Conservation (phyloP, 495 filamentous ascomycete species). For the Talaromyces wortmannii region DNA sequence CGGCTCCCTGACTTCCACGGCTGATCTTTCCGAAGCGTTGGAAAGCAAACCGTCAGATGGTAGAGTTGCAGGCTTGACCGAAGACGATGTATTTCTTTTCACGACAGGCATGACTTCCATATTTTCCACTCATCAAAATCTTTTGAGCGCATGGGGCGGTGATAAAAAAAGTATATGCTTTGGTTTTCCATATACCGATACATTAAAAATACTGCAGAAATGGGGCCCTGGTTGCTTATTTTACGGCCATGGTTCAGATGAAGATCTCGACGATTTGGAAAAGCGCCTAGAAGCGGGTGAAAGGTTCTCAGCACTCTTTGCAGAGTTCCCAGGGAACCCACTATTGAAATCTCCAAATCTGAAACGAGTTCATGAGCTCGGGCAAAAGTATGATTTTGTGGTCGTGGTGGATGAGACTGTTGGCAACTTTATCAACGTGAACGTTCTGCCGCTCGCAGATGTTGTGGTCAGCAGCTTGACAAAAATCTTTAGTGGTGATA, state of each 20-base stretch:
- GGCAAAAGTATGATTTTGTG: slow-evolving; percentile 79
- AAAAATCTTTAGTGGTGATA: slow-evolving; percentile 94
- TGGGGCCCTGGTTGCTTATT: slow-evolving; percentile 90
- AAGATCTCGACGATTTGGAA: slow-evolving; percentile 86
- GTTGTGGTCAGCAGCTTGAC: slow-evolving; percentile 90
- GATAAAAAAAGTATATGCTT: slow-evolving; percentile 28
- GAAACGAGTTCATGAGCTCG: slow-evolving; percentile 66
- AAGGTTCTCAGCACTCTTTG: slow-evolving; percentile 78
- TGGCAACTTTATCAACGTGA: slow-evolving; percentile 91
- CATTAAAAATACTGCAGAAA: slow-evolving; percentile 88
- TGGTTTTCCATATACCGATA: slow-evolving; percentile 93
- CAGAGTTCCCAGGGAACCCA: slow-evolving; percentile 92
- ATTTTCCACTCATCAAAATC: slow-evolving; percentile 72
- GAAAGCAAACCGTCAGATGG: slow-evolving; percentile 32
- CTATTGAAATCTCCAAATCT: slow-evolving; percentile 81
- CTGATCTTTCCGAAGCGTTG: slow-evolving; percentile 60
- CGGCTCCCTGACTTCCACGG: slow-evolving; percentile 69
- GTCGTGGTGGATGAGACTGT: slow-evolving; percentile 95
- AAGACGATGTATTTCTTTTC: slow-evolving; percentile 84
- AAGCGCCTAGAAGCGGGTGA: slow-evolving; percentile 63
- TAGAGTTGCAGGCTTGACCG: slow-evolving; percentile 64
- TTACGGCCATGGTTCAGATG: slow-evolving; percentile 75
- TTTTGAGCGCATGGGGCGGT: slow-evolving; percentile 48
- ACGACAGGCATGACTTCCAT: slow-evolving; percentile 93
- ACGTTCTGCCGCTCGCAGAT: slow-evolving; percentile 83